Conservation (phyloP, 225 moss, liverwort and hornwort species). For the Polytrichum commune region DNA sequence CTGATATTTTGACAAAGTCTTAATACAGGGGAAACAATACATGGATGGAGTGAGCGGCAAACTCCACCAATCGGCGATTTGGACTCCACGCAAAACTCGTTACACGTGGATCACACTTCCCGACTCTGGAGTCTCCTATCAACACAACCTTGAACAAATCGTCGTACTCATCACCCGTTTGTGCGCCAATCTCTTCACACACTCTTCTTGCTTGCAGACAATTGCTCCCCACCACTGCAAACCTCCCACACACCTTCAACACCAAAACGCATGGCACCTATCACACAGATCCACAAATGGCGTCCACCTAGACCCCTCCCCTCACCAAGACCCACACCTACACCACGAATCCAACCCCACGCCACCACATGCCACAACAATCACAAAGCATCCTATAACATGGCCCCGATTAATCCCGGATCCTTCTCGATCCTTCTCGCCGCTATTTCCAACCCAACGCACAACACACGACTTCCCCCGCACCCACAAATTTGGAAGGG, state of each 20-base stretch:
- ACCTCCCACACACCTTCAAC: constrained; percentile 1
- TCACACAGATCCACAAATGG: background rate
- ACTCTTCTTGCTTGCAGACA: background rate
- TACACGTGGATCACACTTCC: constrained; percentile 11
- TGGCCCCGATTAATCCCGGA: too few species aligned
- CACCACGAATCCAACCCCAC: too few species aligned
- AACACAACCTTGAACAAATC: background rate
- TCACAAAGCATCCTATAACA: too few species aligned
- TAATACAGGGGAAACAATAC: background rate
- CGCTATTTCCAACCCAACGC: too few species aligned
- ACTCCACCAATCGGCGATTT: constrained; percentile 15
- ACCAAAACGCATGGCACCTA: background rate
- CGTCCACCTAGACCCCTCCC: background rate
- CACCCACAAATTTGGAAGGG: too few species aligned
- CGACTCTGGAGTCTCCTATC: constrained; percentile 25
- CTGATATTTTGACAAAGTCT: too few species aligned
- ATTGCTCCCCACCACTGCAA: too few species aligned
- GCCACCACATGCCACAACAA: too few species aligned
- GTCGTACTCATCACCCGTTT: constrained; percentile 17
- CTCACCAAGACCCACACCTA: background rate
- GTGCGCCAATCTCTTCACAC: constrained; percentile 7
- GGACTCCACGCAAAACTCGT: constrained; percentile 12
- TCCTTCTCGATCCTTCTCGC: too few species aligned
- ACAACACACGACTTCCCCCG: too few species aligned
- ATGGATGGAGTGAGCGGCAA: constrained; percentile 28